A percentile compares a stretch with the other conserved stretches of the same genome.
Evolutionary conservation across 306 rosid species (phyloP).

Genomic region (Lagenaria siceraria): DNA sequence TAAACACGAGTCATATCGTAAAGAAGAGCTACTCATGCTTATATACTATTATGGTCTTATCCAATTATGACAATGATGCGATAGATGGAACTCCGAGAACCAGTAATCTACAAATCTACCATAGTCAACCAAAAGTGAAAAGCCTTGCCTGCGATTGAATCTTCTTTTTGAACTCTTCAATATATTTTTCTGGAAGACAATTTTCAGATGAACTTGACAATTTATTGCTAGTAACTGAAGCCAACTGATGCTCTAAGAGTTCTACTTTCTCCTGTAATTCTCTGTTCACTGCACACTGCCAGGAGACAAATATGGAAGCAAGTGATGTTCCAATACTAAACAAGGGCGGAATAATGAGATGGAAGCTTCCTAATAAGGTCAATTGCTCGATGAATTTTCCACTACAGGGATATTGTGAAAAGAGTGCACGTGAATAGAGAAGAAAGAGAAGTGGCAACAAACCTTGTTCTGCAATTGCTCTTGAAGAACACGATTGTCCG

Average conservation of each 20-base stretch:
- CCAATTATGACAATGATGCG: background rate
- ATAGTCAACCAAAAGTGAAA: slow-evolving; percentile 2
- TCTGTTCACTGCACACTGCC: slow-evolving; percentile 69
- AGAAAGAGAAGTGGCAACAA: background rate
- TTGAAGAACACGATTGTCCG: slow-evolving; percentile 93
- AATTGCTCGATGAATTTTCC: slow-evolving; percentile 5
- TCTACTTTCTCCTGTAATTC: slow-evolving; percentile 62
- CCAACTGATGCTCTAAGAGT: slow-evolving; percentile 52
- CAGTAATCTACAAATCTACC: background rate
- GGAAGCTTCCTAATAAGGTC: background rate
- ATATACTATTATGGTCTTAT: background rate
- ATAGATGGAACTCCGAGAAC: background rate
- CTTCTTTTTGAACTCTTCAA: slow-evolving; percentile 67
- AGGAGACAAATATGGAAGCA: slow-evolving; percentile 10
- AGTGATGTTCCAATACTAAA: background rate
- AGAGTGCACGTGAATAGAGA: background rate
- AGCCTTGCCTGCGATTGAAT: slow-evolving; percentile 67
- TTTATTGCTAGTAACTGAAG: slow-evolving; percentile 29
- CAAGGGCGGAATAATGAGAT: background rate
- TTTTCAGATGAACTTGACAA: slow-evolving; percentile 26
- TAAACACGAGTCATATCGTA: background rate
- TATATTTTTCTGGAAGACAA: slow-evolving; percentile 34
- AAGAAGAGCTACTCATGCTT: background rate
- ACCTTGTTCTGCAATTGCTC: slow-evolving; percentile 92
- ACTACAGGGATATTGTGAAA: background rate